Evolutionary conservation across 495 filamentous ascomycete genomes (phyloP).

Genomic region (Letharia columbiana): DNA sequence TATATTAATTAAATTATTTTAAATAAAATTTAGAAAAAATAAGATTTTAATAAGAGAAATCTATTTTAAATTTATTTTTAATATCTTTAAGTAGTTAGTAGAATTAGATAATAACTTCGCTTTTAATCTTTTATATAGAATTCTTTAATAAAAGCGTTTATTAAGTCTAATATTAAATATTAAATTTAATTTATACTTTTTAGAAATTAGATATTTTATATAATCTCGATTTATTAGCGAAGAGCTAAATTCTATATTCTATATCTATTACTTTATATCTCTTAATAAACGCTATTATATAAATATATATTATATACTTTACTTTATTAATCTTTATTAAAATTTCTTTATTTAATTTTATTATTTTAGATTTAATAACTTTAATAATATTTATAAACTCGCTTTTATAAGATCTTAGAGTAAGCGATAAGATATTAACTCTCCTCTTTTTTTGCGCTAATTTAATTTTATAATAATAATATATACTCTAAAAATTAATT

Average conservation of each 20-base stretch:
- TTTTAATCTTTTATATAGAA: too few species aligned
- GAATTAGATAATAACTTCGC: too few species aligned
- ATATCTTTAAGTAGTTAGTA: too few species aligned
- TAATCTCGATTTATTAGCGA: too few species aligned
- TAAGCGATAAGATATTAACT: neutral
- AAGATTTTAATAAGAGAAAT: too few species aligned
- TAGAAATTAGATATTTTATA: too few species aligned
- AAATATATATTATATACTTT: neutral
- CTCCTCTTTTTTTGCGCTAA: neutral
- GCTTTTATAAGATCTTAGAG: neutral
- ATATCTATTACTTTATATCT: neutral
- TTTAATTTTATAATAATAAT: neutral
- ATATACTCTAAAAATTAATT: neutral
- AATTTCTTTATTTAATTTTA: neutral
- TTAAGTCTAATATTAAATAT: too few species aligned
- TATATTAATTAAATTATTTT: too few species aligned
- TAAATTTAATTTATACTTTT: too few species aligned
- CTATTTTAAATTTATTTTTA: too few species aligned
- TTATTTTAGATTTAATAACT: neutral
- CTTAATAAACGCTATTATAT: neutral
- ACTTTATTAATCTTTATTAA: neutral
- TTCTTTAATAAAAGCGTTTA: too few species aligned
- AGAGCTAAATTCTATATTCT: neutral
- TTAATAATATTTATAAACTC: neutral
- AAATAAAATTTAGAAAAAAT: too few species aligned